phyloP scores from a whole-genome alignment of 805 yeast genomes.

The Metschnikowia similis region DNA sequence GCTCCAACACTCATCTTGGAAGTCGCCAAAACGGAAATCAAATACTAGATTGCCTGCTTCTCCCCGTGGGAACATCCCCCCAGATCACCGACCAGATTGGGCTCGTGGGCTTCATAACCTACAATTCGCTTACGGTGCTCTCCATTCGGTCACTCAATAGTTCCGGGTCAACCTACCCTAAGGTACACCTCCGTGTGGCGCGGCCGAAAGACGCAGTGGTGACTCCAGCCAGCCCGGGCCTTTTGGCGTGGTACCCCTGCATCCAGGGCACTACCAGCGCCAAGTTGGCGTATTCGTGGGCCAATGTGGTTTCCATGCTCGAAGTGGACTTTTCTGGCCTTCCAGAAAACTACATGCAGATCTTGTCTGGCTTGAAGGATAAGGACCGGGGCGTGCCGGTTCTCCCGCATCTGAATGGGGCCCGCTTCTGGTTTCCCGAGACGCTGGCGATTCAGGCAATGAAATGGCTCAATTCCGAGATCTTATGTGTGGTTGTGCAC shows the following conservation, averaged over 20 bases:
- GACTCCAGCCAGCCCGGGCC: background rate
- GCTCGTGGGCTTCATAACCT: conserved; percentile 56
- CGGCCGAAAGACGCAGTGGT: conserved; percentile 35
- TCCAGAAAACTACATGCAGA: conserved; percentile 24
- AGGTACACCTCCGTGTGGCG: conserved; percentile 52
- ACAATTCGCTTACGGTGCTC: conserved; percentile 45
- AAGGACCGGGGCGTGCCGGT: conserved; percentile 33
- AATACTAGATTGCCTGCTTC: conserved; percentile 34
- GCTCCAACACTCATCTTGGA: no score
- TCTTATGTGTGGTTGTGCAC: conserved; percentile 22
- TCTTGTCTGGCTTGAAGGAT: conserved; percentile 30
- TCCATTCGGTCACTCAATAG: conserved; percentile 48
- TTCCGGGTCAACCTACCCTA: conserved; percentile 20
- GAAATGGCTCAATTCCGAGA: conserved; percentile 47
- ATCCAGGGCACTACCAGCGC: conserved; percentile 26
- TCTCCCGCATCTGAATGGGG: conserved; percentile 23
- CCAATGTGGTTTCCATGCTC: conserved; percentile 53
- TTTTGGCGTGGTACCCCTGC: conserved; percentile 60
- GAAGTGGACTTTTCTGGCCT: conserved; percentile 42
- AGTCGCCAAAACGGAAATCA: background rate
- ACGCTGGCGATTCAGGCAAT: conserved; percentile 42
- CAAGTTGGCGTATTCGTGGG: conserved; percentile 64
- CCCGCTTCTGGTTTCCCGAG: conserved; percentile 7
- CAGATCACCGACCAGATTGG: conserved; percentile 57
- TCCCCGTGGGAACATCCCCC: conserved; percentile 58